Percentiles rank a stretch among this genome's conserved stretches.
These are phyloP conservation scores for Macrophomina tecta DNA, from an alignment of 2,329 filamentous ascomycete genomes.

Conservation along the genomic window DNA sequence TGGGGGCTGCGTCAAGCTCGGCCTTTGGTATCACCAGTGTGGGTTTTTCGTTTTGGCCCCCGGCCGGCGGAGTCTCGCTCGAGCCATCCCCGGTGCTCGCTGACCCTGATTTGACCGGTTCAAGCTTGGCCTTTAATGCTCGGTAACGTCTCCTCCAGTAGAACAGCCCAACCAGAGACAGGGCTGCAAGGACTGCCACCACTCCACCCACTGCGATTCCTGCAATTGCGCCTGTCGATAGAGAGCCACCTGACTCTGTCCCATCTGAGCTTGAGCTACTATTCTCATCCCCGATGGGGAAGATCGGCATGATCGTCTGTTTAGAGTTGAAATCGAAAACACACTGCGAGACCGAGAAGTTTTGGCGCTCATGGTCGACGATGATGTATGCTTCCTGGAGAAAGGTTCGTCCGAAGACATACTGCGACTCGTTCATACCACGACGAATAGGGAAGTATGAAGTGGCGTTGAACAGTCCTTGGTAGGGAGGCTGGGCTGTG, in stretches of 20 bases:
- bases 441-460: constrained; percentile 71
- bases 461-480: constrained; percentile 64
- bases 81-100: constrained; percentile 13
- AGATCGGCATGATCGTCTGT: constrained; percentile 41
- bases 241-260: not conserved
- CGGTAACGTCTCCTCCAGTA: constrained; percentile 36
- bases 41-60: constrained; percentile 11
- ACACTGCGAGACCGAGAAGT: constrained; percentile 53
- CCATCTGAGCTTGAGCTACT: not conserved
- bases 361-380: constrained; percentile 56
- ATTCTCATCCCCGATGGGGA: constrained; percentile 32
- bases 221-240: constrained; percentile 47
- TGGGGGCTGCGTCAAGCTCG: constrained; percentile 41
- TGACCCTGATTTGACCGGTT: constrained; percentile 30
- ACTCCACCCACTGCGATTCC: constrained; percentile 53
- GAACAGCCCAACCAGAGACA: constrained; percentile 40
- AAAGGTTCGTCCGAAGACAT: constrained; percentile 71
- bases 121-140: constrained; percentile 11
- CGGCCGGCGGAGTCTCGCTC: constrained; percentile 9
- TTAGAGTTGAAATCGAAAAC: constrained; percentile 40
- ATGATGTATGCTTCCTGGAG: constrained; percentile 69
- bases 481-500: constrained; percentile 54
- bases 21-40: constrained; percentile 52
- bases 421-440: constrained; percentile 58
- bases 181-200: constrained; percentile 39